These are phyloP conservation scores for Solanum hybrid DNA, from an alignment of 305 asterid genomes.

Conservation along the genomic window DNA sequence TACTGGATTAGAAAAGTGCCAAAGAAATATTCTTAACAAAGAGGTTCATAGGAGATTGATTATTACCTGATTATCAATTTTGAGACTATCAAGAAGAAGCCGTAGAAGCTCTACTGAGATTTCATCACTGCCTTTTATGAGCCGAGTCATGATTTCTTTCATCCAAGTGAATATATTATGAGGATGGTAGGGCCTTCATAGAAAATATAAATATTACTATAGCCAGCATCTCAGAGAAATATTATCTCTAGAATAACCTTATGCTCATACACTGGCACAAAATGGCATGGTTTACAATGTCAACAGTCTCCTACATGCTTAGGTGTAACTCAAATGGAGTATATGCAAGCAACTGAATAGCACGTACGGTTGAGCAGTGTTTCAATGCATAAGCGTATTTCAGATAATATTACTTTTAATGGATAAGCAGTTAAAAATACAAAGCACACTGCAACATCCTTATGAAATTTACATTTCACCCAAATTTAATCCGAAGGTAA, in stretches of 20 bases:
- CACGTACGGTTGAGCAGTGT: too few species aligned
- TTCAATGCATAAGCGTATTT: not conserved
- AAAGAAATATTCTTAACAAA: slow-evolving; percentile 1
- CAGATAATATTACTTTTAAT: not conserved
- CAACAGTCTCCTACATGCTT: too few species aligned
- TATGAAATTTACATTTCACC: not conserved
- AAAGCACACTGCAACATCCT: not conserved
- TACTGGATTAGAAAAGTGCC: slow-evolving; percentile 5
- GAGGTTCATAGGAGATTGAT: slow-evolving; percentile 2
- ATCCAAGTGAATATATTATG: slow-evolving; percentile 32
- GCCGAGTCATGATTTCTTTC: slow-evolving; percentile 62
- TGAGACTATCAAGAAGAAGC: slow-evolving; percentile 57
- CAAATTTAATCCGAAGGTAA: not conserved
- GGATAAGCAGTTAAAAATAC: not conserved
- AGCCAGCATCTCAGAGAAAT: not conserved
- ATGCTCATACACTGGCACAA: not conserved
- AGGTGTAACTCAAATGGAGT: too few species aligned
- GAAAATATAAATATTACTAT: slow-evolving; percentile 1
- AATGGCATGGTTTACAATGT: too few species aligned
- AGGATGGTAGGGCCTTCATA: slow-evolving; percentile 50
- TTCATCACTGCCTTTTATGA: slow-evolving; percentile 57
- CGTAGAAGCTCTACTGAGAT: slow-evolving; percentile 47
- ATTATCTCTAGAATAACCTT: not conserved
- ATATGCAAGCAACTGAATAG: too few species aligned
- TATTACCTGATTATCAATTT: slow-evolving; percentile 47